phyloP scores from a whole-genome alignment of 2,329 filamentous ascomycete species.

The Didymellaceae sp. region DNA sequence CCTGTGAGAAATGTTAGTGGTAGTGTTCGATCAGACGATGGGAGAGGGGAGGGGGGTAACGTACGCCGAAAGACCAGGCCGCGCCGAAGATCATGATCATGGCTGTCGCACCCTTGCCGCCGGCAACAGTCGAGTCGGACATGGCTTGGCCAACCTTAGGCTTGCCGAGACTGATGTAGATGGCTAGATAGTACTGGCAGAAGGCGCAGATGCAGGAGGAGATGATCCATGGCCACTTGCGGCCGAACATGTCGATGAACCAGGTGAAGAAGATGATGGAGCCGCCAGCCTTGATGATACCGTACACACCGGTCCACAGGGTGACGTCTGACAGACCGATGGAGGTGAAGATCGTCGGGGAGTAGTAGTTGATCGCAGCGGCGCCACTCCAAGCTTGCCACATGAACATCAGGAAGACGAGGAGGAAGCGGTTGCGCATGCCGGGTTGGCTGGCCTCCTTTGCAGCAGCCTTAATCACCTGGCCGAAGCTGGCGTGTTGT shows the following conservation, averaged over 20 bases:
- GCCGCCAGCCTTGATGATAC: constrained; percentile 70
- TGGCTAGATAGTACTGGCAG: constrained; percentile 71
- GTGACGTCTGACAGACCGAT: constrained; percentile 61
- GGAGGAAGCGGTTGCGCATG: constrained; percentile 68
- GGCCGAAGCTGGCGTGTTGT: constrained; percentile 33
- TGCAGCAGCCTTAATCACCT: constrained; percentile 40
- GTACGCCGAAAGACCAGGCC: neutral
- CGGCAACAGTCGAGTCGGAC: constrained; percentile 44
- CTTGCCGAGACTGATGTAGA: constrained; percentile 60
- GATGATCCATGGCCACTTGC: constrained; percentile 48
- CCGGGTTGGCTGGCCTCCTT: constrained; percentile 44
- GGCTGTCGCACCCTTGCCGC: constrained; percentile 49
- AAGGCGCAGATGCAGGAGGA: constrained; percentile 44
- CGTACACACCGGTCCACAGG: constrained; percentile 70
- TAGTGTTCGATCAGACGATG: neutral
- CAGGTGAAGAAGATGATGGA: constrained; percentile 74
- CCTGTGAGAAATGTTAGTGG: constrained; percentile 1
- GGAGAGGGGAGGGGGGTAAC: neutral
- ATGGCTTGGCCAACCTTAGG: constrained; percentile 35
- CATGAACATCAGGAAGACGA: constrained; percentile 76
- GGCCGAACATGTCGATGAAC: constrained; percentile 70
- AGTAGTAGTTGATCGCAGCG: constrained; percentile 74
- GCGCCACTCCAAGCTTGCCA: constrained; percentile 49
- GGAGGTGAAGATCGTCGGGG: constrained; percentile 70
- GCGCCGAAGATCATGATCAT: constrained; percentile 50